Evolutionary conservation across 768 basidiomycete genomes (phyloP), one percentile per base, ranked within the genome.

Genomic region (Kwoniella dendrophila): DNA sequence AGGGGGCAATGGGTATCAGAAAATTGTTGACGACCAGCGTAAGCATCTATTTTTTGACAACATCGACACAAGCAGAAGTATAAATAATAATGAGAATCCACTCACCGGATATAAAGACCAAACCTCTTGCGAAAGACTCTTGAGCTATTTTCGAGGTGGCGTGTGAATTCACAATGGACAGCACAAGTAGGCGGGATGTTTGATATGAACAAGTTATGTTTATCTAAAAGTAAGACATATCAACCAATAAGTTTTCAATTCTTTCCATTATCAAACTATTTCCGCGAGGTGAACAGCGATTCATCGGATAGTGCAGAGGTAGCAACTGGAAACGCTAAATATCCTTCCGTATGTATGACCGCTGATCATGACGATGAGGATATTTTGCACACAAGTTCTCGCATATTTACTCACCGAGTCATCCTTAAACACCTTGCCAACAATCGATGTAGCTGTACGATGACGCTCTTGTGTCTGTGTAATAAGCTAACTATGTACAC

Each of bases 291-390:
- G n/a, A n/a, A n/a, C n/a, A n/a, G n/a, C n/a, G n/a, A n/a, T n/a
- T n/a, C n/a, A n/a, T n/a, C n/a, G n/a, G n/a, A n/a, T n/a, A n/a
- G n/a, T n/a, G n/a, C n/a, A n/a, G n/a, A 38, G n/a, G 43, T n/a
- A 44, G n/a, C 20, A 22, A 44, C 43, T n/a, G n/a, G n/a, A 44
- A 44, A 44, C 43, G n/a, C 43, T 44, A 24, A 18, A 20, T 11
- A 22, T 20, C n/a, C n/a, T n/a, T n/a, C n/a, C n/a, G n/a, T n/a
- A n/a, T 18, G 20, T 8, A n/a, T 24, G 24, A 20, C 43, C 24
- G 43, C n/a, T 44, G 43, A 24, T 44, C 24, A 44, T 44, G 43
- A 44, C n/a, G 43, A 44, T 24, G 43, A 44, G n/a, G n/a, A n/a
- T n/a, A n/a, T n/a, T n/a, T n/a, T 24, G 11, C 20, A 40, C 16